Percentiles rank a stretch among this genome's conserved stretches.
phyloP scores from a whole-genome alignment of 805 yeast species.

The Hanseniaspora meyeri region DNA sequence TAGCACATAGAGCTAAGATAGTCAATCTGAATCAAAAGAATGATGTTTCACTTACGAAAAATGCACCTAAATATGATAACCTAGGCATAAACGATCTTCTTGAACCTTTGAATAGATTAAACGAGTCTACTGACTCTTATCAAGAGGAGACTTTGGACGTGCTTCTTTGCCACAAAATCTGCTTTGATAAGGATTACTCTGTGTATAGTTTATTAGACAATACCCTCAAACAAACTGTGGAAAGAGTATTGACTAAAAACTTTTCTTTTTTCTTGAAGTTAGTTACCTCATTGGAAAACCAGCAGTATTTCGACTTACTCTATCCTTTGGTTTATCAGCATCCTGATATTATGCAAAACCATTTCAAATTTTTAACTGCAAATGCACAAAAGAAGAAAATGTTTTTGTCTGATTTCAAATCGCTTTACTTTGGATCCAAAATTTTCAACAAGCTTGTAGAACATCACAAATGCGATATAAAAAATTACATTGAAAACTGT shows the following conservation, averaged over 20 bases:
- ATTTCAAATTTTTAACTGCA: background rate
- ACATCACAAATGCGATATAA: background rate
- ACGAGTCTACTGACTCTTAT: background rate
- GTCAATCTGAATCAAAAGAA: background rate
- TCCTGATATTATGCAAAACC: background rate
- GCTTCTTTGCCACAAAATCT: background rate
- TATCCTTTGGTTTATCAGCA: background rate
- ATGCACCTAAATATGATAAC: background rate
- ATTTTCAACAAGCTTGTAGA: conserved; percentile 19
- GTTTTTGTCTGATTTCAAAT: conserved; percentile 13
- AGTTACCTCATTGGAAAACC: background rate
- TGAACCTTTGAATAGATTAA: background rate
- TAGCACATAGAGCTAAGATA: background rate
- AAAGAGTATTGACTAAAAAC: background rate
- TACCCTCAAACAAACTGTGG: background rate
- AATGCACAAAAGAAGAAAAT: background rate
- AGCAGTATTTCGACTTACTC: background rate
- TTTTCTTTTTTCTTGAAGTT: conserved; percentile 1
- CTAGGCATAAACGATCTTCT: background rate
- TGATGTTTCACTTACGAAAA: too few relatives aligned
- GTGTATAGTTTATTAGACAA: background rate
- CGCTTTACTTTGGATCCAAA: conserved; percentile 26
- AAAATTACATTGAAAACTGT: background rate
- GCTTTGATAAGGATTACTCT: background rate
- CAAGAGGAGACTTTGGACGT: background rate